phyloP scores from a whole-genome alignment of 371 early-diverging fungal species.

The Mucor circinelloides region DNA sequence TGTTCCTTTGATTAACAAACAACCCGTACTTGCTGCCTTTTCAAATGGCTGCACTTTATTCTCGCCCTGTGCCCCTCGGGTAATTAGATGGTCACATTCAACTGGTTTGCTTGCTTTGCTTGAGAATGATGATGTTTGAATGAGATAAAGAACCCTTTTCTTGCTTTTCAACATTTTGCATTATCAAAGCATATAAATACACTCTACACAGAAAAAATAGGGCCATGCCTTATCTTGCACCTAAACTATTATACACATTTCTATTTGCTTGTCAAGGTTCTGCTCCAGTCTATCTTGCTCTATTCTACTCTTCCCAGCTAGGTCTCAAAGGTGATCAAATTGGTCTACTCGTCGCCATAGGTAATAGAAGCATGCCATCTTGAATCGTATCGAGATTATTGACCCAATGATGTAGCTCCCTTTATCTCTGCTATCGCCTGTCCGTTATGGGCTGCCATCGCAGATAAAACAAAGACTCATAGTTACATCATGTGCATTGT shows the following conservation, averaged over 20 bases:
- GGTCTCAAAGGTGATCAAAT: slow-evolving; percentile 55
- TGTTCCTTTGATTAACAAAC: neutral
- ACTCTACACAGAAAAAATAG: neutral
- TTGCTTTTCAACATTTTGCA: neutral
- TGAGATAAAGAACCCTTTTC: neutral
- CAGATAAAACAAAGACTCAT: slow-evolving; percentile 55
- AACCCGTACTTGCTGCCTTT: neutral
- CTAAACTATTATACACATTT: slow-evolving; percentile 54
- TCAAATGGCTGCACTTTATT: too few relatives aligned
- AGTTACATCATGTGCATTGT: slow-evolving; percentile 55
- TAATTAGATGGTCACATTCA: neutral
- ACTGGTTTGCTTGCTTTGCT: neutral
- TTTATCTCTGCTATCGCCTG: slow-evolving; percentile 58
- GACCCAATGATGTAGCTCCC: slow-evolving; percentile 32
- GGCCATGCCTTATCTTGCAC: slow-evolving; percentile 53
- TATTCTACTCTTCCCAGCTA: slow-evolving; percentile 51
- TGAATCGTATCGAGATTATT: neutral
- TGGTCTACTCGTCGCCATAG: slow-evolving; percentile 54
- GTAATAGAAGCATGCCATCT: slow-evolving; percentile 21
- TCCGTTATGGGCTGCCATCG: slow-evolving; percentile 54
- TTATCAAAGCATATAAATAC: neutral
- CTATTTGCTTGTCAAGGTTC: slow-evolving; percentile 59
- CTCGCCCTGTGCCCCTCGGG: too few relatives aligned
- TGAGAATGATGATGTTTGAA: neutral
- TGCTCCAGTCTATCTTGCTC: slow-evolving; percentile 50